Percentiles rank a stretch among this genome's conserved stretches.
phyloP scores from a whole-genome alignment of 2,329 filamentous ascomycete species.

The Penicillium hordei region DNA sequence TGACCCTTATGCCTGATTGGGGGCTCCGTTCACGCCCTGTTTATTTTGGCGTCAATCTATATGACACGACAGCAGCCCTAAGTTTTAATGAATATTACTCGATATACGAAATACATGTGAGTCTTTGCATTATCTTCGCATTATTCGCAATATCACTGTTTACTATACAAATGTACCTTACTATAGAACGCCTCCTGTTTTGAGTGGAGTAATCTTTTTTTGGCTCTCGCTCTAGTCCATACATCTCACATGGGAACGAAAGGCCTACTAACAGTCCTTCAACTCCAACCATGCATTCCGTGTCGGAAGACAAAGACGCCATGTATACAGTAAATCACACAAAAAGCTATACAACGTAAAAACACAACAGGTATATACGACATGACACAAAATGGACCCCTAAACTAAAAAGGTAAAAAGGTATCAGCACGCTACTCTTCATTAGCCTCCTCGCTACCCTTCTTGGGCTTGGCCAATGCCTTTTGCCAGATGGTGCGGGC shows the following conservation, averaged over 20 bases:
- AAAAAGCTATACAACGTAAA: constrained; percentile 18
- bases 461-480: constrained; percentile 57
- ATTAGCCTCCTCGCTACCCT: constrained; percentile 34
- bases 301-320: constrained; percentile 30
- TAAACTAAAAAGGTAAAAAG: constrained; percentile 10
- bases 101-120: neutral
- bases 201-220: constrained; percentile 18
- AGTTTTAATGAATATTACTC: neutral
- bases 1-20: constrained; percentile 29
- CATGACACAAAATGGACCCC: constrained; percentile 6
- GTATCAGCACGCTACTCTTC: constrained; percentile 26
- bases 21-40: constrained; percentile 10
- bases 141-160: neutral
- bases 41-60: constrained; percentile 7
- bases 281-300: constrained; percentile 40
- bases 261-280: constrained; percentile 13
- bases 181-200: neutral
- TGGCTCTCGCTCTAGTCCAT: constrained; percentile 1
- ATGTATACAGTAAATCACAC: constrained; percentile 27
- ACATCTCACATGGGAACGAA: constrained; percentile 10
- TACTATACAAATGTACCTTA: neutral
- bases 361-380: constrained; percentile 19
- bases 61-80: constrained; percentile 6
- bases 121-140: neutral
- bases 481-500: constrained; percentile 73